phyloP scores from a whole-genome alignment of 441 rosid species.

The Eruca vesicaria region DNA sequence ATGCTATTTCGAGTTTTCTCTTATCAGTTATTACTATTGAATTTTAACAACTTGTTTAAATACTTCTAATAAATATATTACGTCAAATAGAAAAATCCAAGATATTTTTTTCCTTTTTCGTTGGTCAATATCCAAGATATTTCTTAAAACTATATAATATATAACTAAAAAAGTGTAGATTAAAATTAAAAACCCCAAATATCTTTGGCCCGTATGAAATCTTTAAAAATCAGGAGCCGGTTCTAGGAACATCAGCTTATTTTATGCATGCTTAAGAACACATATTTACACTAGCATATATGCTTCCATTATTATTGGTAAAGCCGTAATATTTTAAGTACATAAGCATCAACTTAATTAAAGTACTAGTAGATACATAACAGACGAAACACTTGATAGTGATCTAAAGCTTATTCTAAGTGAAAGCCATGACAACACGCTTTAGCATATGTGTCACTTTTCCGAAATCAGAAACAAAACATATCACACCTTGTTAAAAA shows the following conservation, averaged over 20 bases:
- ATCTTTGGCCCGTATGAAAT: background rate
- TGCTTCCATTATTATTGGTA: background rate
- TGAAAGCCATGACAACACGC: background rate
- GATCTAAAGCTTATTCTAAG: background rate
- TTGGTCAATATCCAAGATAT: no score
- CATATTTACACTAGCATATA: background rate
- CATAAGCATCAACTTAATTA: background rate
- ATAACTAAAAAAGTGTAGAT: no score
- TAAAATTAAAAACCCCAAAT: background rate
- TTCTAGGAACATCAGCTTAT: background rate
- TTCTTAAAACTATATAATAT: no score
- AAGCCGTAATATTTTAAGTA: background rate
- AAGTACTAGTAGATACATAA: background rate
- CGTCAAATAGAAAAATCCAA: no score
- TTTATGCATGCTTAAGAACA: background rate
- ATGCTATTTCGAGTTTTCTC: no score
- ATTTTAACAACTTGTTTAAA: no score
- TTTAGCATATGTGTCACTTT: conserved; percentile 18
- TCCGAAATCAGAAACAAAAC: background rate
- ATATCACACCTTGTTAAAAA: conserved; percentile 19
- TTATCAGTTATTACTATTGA: no score
- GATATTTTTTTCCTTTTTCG: no score
- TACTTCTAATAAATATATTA: no score
- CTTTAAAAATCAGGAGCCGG: background rate
- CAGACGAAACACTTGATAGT: background rate